Base-by-base conservation (phyloP, 1,284 basidiomycete genomes). In the Hemileia vastatrix region DNA sequence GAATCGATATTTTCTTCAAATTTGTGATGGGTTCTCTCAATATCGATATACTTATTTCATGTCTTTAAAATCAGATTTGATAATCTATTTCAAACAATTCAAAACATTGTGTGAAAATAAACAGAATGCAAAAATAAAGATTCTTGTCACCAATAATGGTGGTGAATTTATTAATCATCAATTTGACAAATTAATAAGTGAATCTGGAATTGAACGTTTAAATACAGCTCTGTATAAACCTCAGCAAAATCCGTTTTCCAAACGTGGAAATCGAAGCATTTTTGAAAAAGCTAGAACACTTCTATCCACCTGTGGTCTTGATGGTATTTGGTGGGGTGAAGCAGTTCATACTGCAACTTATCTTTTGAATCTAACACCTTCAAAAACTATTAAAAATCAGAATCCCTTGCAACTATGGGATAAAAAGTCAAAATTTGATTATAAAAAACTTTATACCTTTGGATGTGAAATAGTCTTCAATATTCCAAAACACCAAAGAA, bases 71-170 rank as follows among this genome's bases (percentile, higher is more conserved):
- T 48, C 45, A 8, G 27, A 33, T 11, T 45, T 40, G 48, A n/a
- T n/a, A n/a, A n/a, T n/a, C n/a, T n/a, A n/a, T n/a, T n/a, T n/a
- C n/a, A n/a, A n/a, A n/a, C n/a, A n/a, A n/a, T n/a, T n/a, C n/a
- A n/a, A n/a, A n/a, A n/a, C n/a, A n/a, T n/a, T n/a, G n/a, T n/a
- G n/a, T n/a, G n/a, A n/a, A n/a, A n/a, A n/a, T n/a, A n/a, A n/a
- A n/a, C n/a, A n/a, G n/a, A n/a, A n/a, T n/a, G n/a, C n/a, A n/a
- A n/a, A n/a, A n/a, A n/a, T n/a, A n/a, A n/a, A n/a, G n/a, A n/a
- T n/a, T n/a, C n/a, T 60, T 24, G 49, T 61, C 1, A 52, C 50
- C 6, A 21, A 61, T 24, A 61, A 61, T 32, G 58, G 58, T 3
- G 43, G 58, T 4, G 52, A 54, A 48, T 61, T 54, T 31, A 19